Evolutionary conservation across 306 rosid species (phyloP), one percentile per base, ranked within the genome.

Genomic region (Astragalus membranaceus): DNA sequence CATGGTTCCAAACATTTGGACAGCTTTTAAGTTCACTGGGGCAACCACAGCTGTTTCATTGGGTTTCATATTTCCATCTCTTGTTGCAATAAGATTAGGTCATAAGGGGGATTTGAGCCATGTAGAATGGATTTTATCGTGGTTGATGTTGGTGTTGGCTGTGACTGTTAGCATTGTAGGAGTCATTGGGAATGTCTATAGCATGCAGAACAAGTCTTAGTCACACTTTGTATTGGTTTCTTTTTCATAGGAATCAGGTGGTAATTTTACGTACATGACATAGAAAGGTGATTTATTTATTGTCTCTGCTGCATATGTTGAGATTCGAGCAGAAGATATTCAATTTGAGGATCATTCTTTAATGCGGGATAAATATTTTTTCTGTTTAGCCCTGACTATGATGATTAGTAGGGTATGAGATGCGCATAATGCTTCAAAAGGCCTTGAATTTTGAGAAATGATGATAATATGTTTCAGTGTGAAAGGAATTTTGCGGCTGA

Each of bases 21-120:
- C 89, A 6, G 97, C 99, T 70, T 94, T 94, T 63, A 94, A 94
- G 65, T 89, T 94, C 81, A 94, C 97, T 2, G 99, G 99, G 51
- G 96, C 97, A 70, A 94, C 99, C 3, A 81, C 97, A 2, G 97
- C 97, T 8, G 91, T 94, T 64, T 87, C 97, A 5, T 69, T 94
- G 73, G 99, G 99, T 15, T 94, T 94, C 65, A 91, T 91, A 67
- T 91, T 94, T 48, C 97, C 97, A 8, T 63, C 97, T 42, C 82
- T 91, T 48, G 23, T 94, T 75, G 87, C 97, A 4, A 78, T 94
- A 35, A 91, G 85, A 75, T 64, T 91, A 75, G 37, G 89, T 10
- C 86, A 61, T 78, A 69, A 68, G 41, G 81, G 82, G 5, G 87
- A 55, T 53, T 75, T 94, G 81, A 94, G 81, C 85, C 26, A 12